phyloP scores from a whole-genome alignment of 495 filamentous ascomycete species.

The Mytilinidion resinicola region DNA sequence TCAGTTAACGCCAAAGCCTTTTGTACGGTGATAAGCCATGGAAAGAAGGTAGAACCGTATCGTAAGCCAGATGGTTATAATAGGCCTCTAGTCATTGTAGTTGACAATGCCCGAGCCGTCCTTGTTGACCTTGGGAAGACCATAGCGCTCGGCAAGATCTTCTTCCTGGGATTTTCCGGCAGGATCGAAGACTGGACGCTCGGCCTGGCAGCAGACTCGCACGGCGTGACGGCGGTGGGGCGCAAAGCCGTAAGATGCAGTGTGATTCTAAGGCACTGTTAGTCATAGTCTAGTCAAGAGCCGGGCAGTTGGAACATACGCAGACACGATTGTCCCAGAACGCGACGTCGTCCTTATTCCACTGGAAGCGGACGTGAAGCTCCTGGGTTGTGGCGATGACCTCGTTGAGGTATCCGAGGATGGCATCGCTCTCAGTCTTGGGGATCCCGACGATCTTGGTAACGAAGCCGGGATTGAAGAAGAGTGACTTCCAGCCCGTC shows the following conservation, averaged over 20 bases:
- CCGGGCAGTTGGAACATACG: slow-evolving; percentile 36
- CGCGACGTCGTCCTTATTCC: slow-evolving; percentile 63
- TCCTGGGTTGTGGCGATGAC: slow-evolving; percentile 59
- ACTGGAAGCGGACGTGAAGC: slow-evolving; percentile 63
- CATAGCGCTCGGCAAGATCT: slow-evolving; percentile 44
- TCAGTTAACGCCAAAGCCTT: too few relatives aligned
- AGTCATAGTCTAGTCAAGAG: not conserved
- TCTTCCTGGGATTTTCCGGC: slow-evolving; percentile 55
- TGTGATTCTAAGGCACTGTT: slow-evolving; percentile 47
- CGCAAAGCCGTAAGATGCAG: slow-evolving; percentile 55
- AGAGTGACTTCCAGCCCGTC: slow-evolving; percentile 74
- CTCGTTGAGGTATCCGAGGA: slow-evolving; percentile 60
- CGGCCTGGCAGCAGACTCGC: slow-evolving; percentile 54
- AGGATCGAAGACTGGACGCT: slow-evolving; percentile 49
- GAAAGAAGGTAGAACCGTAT: too few relatives aligned
- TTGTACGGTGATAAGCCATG: too few relatives aligned
- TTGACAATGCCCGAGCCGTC: slow-evolving; percentile 55
- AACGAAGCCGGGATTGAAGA: slow-evolving; percentile 75
- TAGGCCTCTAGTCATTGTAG: slow-evolving; percentile 51
- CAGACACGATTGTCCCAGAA: slow-evolving; percentile 70
- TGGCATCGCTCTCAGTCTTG: slow-evolving; percentile 60
- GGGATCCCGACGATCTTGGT: slow-evolving; percentile 69
- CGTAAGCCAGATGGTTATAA: too few relatives aligned
- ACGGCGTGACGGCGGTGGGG: slow-evolving; percentile 58
- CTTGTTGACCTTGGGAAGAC: slow-evolving; percentile 51